Evolutionary conservation across 2,329 filamentous ascomycete species (phyloP).

Genomic region (Penicillium rolfsii): DNA sequence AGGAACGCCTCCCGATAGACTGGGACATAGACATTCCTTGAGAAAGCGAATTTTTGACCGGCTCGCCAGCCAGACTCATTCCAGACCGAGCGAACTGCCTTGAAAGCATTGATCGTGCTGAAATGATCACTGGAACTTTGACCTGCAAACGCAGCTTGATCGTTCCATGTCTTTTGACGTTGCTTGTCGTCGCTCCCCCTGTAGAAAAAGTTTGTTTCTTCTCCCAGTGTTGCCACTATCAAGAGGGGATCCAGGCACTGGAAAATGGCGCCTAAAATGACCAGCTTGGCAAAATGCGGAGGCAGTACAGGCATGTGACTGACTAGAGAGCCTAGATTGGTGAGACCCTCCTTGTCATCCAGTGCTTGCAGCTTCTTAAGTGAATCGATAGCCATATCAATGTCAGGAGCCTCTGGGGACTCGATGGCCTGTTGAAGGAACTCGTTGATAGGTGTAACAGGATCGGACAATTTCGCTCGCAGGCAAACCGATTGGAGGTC

Average conservation of each 20-base stretch:
- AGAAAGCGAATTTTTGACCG: slow-evolving; percentile 37
- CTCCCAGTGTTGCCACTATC: slow-evolving; percentile 45
- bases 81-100: slow-evolving; percentile 40
- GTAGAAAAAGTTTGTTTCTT: slow-evolving; percentile 37
- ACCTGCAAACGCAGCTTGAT: slow-evolving; percentile 38
- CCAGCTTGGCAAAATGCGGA: slow-evolving; percentile 54
- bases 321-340: slow-evolving; percentile 52
- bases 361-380: slow-evolving; percentile 47
- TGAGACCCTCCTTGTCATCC: slow-evolving; percentile 49
- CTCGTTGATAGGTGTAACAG: slow-evolving; percentile 43
- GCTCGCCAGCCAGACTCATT: slow-evolving; percentile 33
- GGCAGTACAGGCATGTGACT: slow-evolving; percentile 46
- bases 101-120: slow-evolving; percentile 49
- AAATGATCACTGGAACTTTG: slow-evolving; percentile 53
- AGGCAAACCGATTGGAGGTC: slow-evolving; percentile 53
- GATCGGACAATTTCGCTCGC: slow-evolving; percentile 46
- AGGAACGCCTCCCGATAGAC: slow-evolving; percentile 8
- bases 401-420: slow-evolving; percentile 44
- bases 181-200: slow-evolving; percentile 36
- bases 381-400: slow-evolving; percentile 42
- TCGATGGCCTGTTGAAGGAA: slow-evolving; percentile 52
- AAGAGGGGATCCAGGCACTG: slow-evolving; percentile 56
- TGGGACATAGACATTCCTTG: slow-evolving; percentile 13
- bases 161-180: slow-evolving; percentile 28
- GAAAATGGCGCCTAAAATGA: slow-evolving; percentile 56